A percentile compares a stretch with the other conserved stretches of the same genome.
phyloP scores from a whole-genome alignment of 139 green algal genomes.

The Tetradesmus lagerheimii region DNA sequence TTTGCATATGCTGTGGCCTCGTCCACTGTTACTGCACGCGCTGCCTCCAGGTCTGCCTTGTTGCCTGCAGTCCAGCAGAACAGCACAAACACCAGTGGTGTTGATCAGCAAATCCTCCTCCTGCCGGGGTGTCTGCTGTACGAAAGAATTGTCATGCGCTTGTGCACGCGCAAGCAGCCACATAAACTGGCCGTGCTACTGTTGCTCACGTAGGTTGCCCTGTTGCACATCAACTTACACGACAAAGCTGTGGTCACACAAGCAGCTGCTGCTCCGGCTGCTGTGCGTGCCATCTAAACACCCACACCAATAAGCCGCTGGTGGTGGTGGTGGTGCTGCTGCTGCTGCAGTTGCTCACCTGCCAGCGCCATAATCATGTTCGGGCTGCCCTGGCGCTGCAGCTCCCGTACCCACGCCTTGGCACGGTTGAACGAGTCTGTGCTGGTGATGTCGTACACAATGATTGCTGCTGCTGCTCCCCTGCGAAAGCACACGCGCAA shows the following conservation, averaged over 20 bases:
- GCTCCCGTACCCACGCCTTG: conserved; percentile 95
- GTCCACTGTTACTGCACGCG: conserved; percentile 71
- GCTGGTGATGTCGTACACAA: conserved; percentile 81
- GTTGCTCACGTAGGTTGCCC: not conserved
- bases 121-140: too few relatives aligned
- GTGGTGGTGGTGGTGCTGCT: not conserved
- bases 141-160: too few relatives aligned
- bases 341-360: conserved; percentile 50
- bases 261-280: not conserved
- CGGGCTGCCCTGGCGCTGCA: conserved; percentile 91
- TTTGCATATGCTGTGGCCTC: conserved; percentile 88
- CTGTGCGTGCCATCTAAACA: too few relatives aligned
- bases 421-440: conserved; percentile 92
- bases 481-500: too few relatives aligned
- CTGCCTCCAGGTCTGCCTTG: conserved; percentile 92
- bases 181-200: not conserved
- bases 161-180: too few relatives aligned
- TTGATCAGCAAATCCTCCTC: not conserved
- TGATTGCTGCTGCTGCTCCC: conserved; percentile 94
- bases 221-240: not conserved
- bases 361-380: conserved; percentile 97
- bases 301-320: too few relatives aligned
- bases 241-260: not conserved
- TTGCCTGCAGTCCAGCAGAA: conserved; percentile 79
- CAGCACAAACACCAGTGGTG: not conserved